A percentile compares a stretch with the other conserved stretches of the same genome.
Evolutionary conservation across 106 monocot species (phyloP).

Genomic region (Xerophyta viscosa): DNA sequence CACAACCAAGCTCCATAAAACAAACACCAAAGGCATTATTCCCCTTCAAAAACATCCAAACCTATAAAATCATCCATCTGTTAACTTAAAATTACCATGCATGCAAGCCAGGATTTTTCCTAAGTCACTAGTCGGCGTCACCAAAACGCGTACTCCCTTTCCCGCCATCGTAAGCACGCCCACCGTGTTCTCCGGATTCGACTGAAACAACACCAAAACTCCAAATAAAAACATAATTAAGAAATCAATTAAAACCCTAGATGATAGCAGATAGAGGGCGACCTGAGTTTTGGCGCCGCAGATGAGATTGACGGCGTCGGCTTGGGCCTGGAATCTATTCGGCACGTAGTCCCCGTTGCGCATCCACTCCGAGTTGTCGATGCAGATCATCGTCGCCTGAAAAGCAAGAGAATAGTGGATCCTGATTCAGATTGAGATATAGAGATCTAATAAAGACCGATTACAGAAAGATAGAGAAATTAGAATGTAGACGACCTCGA

Average conservation of each 20-base stretch:
- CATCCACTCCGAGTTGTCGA: slow-evolving; percentile 99
- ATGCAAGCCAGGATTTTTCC: slow-evolving; percentile 94
- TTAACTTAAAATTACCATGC: slow-evolving; percentile 74
- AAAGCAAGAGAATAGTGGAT: neutral
- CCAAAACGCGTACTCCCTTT: slow-evolving; percentile 79
- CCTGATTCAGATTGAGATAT: too few species aligned
- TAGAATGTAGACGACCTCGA: too few species aligned
- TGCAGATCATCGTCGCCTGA: slow-evolving; percentile 99
- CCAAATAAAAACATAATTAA: neutral
- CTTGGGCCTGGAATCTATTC: slow-evolving; percentile 77
- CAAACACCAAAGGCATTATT: too few species aligned
- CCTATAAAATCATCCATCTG: neutral
- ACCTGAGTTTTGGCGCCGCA: slow-evolving; percentile 97
- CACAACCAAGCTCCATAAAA: too few species aligned
- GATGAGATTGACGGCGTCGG: slow-evolving; percentile 89
- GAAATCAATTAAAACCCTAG: too few species aligned
- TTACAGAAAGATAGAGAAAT: too few species aligned
- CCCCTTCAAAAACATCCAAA: too few species aligned
- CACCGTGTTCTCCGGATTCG: slow-evolving; percentile 95
- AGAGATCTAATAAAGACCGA: too few species aligned
- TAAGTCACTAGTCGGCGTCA: slow-evolving; percentile 88
- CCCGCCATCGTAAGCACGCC: slow-evolving; percentile 97
- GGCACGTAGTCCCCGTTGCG: slow-evolving; percentile 90
- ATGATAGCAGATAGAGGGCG: neutral
- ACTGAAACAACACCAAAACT: slow-evolving; percentile 18